Base-by-base conservation (phyloP, 2,329 filamentous ascomycete genomes). In the Neurospora crassa region DNA sequence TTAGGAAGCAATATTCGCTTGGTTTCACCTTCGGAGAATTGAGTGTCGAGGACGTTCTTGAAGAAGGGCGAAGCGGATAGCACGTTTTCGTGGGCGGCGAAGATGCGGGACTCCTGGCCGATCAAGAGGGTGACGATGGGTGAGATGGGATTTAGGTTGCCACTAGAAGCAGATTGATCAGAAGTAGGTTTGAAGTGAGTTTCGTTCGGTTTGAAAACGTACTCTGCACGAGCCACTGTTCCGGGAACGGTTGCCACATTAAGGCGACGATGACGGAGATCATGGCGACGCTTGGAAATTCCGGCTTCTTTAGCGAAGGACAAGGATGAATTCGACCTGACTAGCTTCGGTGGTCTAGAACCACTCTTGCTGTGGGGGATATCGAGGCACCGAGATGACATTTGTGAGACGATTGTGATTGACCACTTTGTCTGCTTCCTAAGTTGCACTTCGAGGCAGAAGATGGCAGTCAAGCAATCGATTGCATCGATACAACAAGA, bases 21-120 rank as follows among this genome's bases (percentile, higher is more conserved):
- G 78, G 84, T 85, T 71, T 84, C 79, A n/a, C 80, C 78, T 18
- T 87, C 87, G 82, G 88, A 86, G 83, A 88, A 91, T 77, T 91
- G 88, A 74, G 85, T 85, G 71, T 86, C 85, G 74, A 90, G 87
- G 63, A 86, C 85, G 68, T 87, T 83, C 73, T 89, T 85, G 82
- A 97, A 97, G 86, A 91, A 97, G 8, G 93, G 89, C 12, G 93
- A 96, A 70, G 87, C 84, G 79, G 86, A 88, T 72, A 97, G 89
- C 73, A 97, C 88, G 75, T 96, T 91, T 83, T 97, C 92, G 80
- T 97, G 94, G 7, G 93, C 93, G 45, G 94, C 94, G 78, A 97
- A 97, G 76, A 97, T 90, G 29, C 94, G 89, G 80, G 94, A 90
- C 75, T 94, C 91, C 5, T 86, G 86, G n/a, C 93, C 93, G 76